Percentiles rank a stretch among this genome's conserved stretches.
phyloP scores from a whole-genome alignment of 1,284 basidiomycete species.

The Ceratobasidium sp. region DNA sequence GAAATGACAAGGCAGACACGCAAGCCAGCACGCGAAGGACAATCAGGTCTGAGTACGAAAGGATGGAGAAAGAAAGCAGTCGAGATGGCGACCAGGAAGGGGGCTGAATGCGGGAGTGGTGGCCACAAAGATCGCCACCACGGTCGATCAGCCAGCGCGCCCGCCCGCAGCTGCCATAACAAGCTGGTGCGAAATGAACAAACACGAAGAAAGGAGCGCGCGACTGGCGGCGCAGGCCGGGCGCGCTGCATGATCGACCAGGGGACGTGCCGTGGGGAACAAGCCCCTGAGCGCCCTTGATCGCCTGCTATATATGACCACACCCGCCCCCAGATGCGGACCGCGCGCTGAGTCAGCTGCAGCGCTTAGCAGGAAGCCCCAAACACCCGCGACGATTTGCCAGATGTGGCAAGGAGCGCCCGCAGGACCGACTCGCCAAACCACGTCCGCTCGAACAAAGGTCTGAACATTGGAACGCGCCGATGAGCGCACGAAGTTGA shows the following conservation, averaged over 20 bases:
- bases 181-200: conserved; percentile 19
- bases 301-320: conserved; percentile 25
- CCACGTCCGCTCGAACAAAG: conserved; percentile 43
- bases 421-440: conserved; percentile 41
- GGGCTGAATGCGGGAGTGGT: conserved; percentile 28
- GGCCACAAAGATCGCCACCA: conserved; percentile 41
- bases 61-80: conserved; percentile 41
- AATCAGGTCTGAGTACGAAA: conserved; percentile 40
- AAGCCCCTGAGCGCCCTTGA: conserved; percentile 26
- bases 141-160: conserved; percentile 22
- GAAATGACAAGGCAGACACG: conserved; percentile 47
- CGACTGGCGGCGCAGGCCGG: conserved; percentile 38
- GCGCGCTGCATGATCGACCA: conserved; percentile 30
- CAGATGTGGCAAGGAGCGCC: conserved; percentile 44
- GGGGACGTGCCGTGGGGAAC: conserved; percentile 38
- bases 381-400: conserved; percentile 46
- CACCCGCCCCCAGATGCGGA: conserved; percentile 28
- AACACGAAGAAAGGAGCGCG: conserved; percentile 13
- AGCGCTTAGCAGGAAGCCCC: conserved; percentile 33
- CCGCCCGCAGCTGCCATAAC: conserved; percentile 21
- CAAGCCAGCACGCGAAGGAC: conserved; percentile 44
- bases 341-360: conserved; percentile 1
- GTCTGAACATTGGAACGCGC: conserved; percentile 44
- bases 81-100: conserved; percentile 39
- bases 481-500: conserved; percentile 45